These are phyloP conservation scores for Candida silvatica DNA, from an alignment of 805 yeast genomes.

Conservation along the genomic window DNA sequence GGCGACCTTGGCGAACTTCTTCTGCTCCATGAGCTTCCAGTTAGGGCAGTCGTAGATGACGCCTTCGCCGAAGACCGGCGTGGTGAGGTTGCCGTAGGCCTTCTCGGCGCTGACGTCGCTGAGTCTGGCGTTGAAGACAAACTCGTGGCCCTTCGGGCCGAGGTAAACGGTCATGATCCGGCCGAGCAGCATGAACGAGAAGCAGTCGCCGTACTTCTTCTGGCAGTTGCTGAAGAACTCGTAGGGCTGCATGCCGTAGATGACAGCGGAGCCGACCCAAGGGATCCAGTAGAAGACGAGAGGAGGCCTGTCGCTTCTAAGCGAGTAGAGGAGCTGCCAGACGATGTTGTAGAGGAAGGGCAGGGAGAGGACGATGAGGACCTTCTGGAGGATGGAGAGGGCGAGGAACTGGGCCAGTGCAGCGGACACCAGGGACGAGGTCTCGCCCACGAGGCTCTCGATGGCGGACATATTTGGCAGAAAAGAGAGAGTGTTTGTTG, in stretches of 20 bases:
- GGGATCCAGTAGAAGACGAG: constrained; percentile 89
- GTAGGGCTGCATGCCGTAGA: constrained; percentile 91
- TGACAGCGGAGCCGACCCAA: constrained; percentile 87
- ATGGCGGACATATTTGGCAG: constrained; percentile 17
- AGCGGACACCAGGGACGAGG: constrained; percentile 4
- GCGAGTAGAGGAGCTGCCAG: constrained; percentile 63
- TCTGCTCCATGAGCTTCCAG: constrained; percentile 92
- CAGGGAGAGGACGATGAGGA: constrained; percentile 26
- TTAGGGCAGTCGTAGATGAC: constrained; percentile 97
- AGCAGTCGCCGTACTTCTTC: constrained; percentile 83
- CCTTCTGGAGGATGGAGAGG: constrained; percentile 19
- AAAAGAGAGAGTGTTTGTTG: not conserved
- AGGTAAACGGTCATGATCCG: constrained; percentile 90
- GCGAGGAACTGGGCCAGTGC: constrained; percentile 8
- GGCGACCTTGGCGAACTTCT: constrained; percentile 90
- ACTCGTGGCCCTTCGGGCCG: constrained; percentile 98
- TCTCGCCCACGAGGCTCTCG: constrained; percentile 15
- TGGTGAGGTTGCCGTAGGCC: constrained; percentile 92
- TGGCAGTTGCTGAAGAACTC: constrained; percentile 78
- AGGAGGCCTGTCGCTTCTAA: constrained; percentile 79
- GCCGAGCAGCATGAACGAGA: constrained; percentile 84
- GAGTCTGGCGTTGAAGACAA: constrained; percentile 83
- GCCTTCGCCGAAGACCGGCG: constrained; percentile 98
- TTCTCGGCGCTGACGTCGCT: constrained; percentile 93
- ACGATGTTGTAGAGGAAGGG: constrained; percentile 60